phyloP scores from a whole-genome alignment of 805 yeast species.

The Candida wancherniae region DNA sequence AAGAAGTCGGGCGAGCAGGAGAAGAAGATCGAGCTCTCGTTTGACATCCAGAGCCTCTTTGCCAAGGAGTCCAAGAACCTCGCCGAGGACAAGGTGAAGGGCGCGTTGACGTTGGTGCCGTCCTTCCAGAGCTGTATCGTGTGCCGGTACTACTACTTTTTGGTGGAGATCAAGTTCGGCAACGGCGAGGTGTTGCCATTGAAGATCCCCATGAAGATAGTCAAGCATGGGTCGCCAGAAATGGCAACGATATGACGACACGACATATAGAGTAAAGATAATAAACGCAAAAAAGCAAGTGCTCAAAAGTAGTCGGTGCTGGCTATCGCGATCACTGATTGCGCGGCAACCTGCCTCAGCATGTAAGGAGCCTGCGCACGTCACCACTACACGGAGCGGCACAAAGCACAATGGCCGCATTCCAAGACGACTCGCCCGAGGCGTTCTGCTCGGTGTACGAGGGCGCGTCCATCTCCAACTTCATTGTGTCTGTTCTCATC shows the following conservation, averaged over 20 bases:
- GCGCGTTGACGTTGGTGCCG: slow-evolving; percentile 22
- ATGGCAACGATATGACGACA: no score
- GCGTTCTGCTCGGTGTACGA: slow-evolving; percentile 38
- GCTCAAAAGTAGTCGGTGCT: no score
- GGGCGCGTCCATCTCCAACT: slow-evolving; percentile 47
- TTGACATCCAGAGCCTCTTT: slow-evolving; percentile 13
- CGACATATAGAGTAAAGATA: no score
- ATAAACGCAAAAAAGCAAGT: no score
- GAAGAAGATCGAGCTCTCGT: slow-evolving; percentile 4
- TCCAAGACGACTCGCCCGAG: no score
- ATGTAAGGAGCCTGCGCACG: no score
- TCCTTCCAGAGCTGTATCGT: slow-evolving; percentile 26
- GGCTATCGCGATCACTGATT: no score
- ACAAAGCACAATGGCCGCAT: no score
- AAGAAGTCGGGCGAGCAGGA: slow-evolving; percentile 2
- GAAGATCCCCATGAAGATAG: slow-evolving; percentile 19
- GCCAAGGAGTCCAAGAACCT: slow-evolving; percentile 9
- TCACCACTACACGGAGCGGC: no score
- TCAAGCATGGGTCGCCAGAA: no score
- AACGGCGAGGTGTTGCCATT: slow-evolving; percentile 18
- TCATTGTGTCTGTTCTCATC: slow-evolving; percentile 47
- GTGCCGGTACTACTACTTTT: slow-evolving; percentile 23
- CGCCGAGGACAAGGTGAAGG: slow-evolving; percentile 12
- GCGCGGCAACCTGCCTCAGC: no score
- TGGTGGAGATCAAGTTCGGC: slow-evolving; percentile 16